Conservation (phyloP, 1,139 yeast genomes). For the Kodamaea anthophila region DNA sequence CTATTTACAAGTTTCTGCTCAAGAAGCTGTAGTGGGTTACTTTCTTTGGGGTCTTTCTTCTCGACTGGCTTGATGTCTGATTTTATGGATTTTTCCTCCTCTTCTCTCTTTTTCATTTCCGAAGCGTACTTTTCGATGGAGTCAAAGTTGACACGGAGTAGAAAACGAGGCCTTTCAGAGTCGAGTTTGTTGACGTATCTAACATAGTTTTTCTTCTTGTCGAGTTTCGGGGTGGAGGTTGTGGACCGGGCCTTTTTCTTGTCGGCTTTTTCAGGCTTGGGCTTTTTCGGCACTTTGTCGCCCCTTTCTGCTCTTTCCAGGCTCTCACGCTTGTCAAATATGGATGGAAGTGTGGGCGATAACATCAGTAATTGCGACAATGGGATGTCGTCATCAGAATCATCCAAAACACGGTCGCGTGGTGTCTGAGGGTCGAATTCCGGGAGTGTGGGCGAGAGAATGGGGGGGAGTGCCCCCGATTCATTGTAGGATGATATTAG, state of each 20-base stretch:
- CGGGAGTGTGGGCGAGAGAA: constrained; percentile 39
- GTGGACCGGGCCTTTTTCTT: neutral
- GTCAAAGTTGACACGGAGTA: constrained; percentile 24
- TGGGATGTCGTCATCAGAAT: constrained; percentile 19
- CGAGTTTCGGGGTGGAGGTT: neutral
- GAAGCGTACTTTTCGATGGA: constrained; percentile 13
- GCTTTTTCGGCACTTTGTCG: neutral
- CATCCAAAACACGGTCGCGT: constrained; percentile 2
- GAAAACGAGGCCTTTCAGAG: constrained; percentile 23
- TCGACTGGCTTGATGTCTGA: neutral
- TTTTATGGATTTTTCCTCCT: constrained; percentile 5
- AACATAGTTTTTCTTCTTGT: constrained; percentile 11
- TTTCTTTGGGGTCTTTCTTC: neutral
- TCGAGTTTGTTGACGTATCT: constrained; percentile 32
- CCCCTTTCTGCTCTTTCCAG: constrained; percentile 1
- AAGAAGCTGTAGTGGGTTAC: neutral
- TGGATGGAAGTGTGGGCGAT: constrained; percentile 33
- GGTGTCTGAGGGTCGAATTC: neutral
- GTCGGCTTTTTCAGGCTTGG: neutral
- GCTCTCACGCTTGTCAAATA: constrained; percentile 14
- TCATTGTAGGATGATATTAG: constrained; percentile 31
- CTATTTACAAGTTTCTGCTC: constrained; percentile 7
- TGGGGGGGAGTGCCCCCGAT: constrained; percentile 32
- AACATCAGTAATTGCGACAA: constrained; percentile 27
- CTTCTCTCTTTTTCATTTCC: constrained; percentile 2